phyloP scores from a whole-genome alignment of 441 rosid genomes.

The Adansonia rubrostipa region DNA sequence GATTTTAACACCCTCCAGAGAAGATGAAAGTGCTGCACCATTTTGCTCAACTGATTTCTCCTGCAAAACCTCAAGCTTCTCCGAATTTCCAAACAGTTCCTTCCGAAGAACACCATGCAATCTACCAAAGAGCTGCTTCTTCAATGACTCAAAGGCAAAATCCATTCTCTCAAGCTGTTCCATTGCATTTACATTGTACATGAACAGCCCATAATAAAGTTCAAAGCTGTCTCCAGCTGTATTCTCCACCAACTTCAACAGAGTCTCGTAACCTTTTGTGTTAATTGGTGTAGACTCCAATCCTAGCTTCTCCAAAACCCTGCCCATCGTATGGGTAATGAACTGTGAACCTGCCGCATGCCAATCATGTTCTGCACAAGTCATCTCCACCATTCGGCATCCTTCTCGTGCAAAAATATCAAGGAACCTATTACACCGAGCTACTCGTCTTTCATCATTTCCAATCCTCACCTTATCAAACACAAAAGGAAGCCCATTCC shows the following conservation, averaged over 20 bases:
- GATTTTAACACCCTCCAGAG: conserved; percentile 23
- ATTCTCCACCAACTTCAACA: conserved; percentile 64
- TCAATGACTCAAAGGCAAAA: conserved; percentile 60
- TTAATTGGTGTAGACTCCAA: conserved; percentile 58
- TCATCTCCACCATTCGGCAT: conserved; percentile 72
- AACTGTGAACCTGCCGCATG: conserved; percentile 78
- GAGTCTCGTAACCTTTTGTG: conserved; percentile 65
- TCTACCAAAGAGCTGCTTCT: conserved; percentile 62
- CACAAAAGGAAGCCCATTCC: conserved; percentile 58
- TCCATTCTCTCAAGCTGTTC: conserved; percentile 67
- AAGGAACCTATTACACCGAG: conserved; percentile 55
- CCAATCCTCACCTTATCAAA: conserved; percentile 71
- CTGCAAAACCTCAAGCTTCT: conserved; percentile 20
- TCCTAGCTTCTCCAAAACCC: conserved; percentile 57
- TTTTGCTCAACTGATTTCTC: conserved; percentile 30
- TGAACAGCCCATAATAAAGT: conserved; percentile 64
- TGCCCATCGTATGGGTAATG: conserved; percentile 70
- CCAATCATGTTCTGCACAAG: conserved; percentile 69
- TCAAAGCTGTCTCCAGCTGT: conserved; percentile 71
- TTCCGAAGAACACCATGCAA: conserved; percentile 52
- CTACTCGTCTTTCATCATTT: conserved; percentile 35
- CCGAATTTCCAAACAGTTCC: conserved; percentile 43
- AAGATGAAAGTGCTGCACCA: conserved; percentile 31
- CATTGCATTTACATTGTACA: conserved; percentile 70
- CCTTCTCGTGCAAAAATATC: conserved; percentile 64